Percentiles rank a stretch among this genome's conserved stretches.
Evolutionary conservation across 495 filamentous ascomycete genomes (phyloP).

Genomic region (Aspergillus panamensis): DNA sequence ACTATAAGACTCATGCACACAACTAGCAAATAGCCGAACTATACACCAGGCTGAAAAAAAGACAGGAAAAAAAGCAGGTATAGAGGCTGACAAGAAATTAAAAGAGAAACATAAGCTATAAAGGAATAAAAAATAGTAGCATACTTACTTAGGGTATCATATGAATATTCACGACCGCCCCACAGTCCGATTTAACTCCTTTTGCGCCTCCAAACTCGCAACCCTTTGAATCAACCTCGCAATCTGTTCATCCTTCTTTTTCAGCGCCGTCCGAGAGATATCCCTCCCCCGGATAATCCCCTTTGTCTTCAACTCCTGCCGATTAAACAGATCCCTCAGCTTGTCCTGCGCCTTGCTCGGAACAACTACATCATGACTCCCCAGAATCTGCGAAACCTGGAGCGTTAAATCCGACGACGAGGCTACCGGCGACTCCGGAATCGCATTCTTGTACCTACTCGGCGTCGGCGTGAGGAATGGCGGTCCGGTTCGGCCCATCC

Average conservation of each 20-base stretch:
- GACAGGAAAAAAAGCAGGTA: not conserved
- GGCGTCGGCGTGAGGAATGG: conserved; percentile 47
- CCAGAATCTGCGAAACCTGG: conserved; percentile 50
- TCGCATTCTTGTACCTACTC: conserved; percentile 39
- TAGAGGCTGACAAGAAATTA: too few relatives aligned
- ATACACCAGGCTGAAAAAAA: not conserved
- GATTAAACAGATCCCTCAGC: conserved; percentile 49
- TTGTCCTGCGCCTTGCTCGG: conserved; percentile 37
- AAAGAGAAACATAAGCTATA: too few relatives aligned
- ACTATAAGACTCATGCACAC: too few relatives aligned
- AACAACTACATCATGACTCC: conserved; percentile 44
- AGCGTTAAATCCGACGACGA: conserved; percentile 47
- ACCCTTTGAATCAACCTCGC: conserved; percentile 51
- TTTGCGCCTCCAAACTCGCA: conserved; percentile 30
- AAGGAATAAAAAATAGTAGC: not conserved
- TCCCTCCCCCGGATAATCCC: conserved; percentile 63
- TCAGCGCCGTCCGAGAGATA: conserved; percentile 55
- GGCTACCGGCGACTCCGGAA: conserved; percentile 27
- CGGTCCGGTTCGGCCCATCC: conserved; percentile 28
- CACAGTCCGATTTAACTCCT: conserved; percentile 43
- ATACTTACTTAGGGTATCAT: conserved; percentile 16
- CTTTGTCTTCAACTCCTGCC: conserved; percentile 50
- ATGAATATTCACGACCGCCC: conserved; percentile 15
- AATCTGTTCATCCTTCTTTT: conserved; percentile 58
- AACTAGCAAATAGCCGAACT: not conserved